Evolutionary conservation across 1,284 basidiomycete genomes (phyloP), one percentile per base, ranked within the genome.

Genomic region (Malassezia psittaci): DNA sequence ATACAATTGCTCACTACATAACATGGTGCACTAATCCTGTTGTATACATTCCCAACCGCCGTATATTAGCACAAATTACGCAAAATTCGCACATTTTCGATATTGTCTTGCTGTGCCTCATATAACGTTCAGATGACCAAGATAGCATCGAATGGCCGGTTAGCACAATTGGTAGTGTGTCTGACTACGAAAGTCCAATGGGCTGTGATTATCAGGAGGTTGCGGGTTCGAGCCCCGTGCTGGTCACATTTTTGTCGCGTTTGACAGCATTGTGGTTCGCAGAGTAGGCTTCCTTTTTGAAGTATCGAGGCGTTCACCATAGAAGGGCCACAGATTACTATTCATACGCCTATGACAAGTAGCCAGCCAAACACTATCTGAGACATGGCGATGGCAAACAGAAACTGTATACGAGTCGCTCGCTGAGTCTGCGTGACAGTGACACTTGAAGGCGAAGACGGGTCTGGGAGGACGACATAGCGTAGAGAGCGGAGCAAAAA

Each of bases 401-500:
- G 78, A 77, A 91, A 83, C 51, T 87, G 85, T 61, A 96, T 86
- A 35, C 90, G 80, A 38, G 86, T 79, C 15, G 85, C 82, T 15
- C 90, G 81, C 65, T 90, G 87, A 0, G 84, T 82, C 62, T 86
- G 86, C 18, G 84, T 85, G 35, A 91, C 82, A 0, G 86, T 87
- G 6, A 81, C 81, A 15, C 78, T 76, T 4, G 77, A 76, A 9
- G 72, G 63, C n/a, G 49, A 54, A 32, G 61, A 56, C 1, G 81
- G 79, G 66, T 82, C 82, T 3, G 91, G 90, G 2, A 96, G 81
- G 46, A 94, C 83, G 50, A 94, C 84, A 40, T 88, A 88, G 53
- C 90, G 87, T 24, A 96, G 80, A 4, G 90, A 91, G 50, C 90
- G 88, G 38, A 90, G 83, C 46, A 96, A 79, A 82, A 98, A 96